Evolutionary conservation across 108 stramenopile species (phyloP), one percentile per base, ranked within the genome.

Genomic region (Stephanodiscus triporus): DNA sequence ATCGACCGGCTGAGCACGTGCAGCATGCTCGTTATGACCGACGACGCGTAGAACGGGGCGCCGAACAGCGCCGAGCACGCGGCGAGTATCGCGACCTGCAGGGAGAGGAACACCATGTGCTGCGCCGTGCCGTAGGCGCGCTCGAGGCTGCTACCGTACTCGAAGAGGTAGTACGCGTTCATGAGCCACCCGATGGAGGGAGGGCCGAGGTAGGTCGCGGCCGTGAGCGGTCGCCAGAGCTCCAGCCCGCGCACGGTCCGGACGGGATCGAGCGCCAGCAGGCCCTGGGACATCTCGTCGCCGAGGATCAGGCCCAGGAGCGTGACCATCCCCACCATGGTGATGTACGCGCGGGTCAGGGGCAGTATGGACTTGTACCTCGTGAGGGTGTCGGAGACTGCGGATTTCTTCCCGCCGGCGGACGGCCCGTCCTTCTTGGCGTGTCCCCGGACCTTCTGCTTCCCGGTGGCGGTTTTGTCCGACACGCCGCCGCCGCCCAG

Each of bases 151-250:
- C 88, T 84, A 13, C 95, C 95, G 69, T 96, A 91, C 72, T 94
- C 81, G 58, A 86, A 91, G 0, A 96, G 74, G 68, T 93, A 94
- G 78, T 94, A 96, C 5, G 83, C 87, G 76, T 76, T 89, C 91
- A 94, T 88, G 26, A 94, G 78, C 91, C 91, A 94, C 40, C 84
- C 76, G 30, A 96, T 88, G 66, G 88, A 91, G n/a, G 91, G 90
- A 47, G 89, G 89, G 17, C 95, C 95, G 47, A 94, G 76, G 75
- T 91, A 94, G 16, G 87, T 83, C 27, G 92, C 92, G 20, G 95
- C 92, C 13, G 95, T 92, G 53, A 96, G 70, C 11, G 87, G 87
- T 38, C 95, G 82, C 95, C 95, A 96, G 10, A 91, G 68, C 69
- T 96, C 88, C 29, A 93, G 59, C 14, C 92, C 92, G 73, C 88